phyloP scores from a whole-genome alignment of 2,329 filamentous ascomycete genomes.

The Chrysosphaeria jannelii region DNA sequence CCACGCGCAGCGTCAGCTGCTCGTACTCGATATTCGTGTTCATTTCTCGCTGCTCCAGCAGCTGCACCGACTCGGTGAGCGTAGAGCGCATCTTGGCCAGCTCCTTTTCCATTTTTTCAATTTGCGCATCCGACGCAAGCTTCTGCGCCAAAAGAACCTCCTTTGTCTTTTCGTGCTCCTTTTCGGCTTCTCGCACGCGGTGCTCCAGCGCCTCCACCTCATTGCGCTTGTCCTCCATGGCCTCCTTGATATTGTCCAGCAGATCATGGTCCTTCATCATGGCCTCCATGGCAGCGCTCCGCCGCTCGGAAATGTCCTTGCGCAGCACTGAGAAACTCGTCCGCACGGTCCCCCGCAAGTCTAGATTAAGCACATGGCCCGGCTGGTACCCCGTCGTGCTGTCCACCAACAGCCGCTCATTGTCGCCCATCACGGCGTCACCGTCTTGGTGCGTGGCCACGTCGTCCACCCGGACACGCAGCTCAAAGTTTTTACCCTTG shows the following conservation, averaged over 20 bases:
- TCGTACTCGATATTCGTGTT: constrained; percentile 95
- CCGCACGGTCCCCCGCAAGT: constrained; percentile 60
- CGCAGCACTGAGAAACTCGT: constrained; percentile 46
- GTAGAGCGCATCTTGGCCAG: constrained; percentile 72
- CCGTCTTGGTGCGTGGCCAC: constrained; percentile 13
- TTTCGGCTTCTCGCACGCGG: constrained; percentile 59
- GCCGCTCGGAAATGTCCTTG: constrained; percentile 76
- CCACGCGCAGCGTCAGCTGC: constrained; percentile 60
- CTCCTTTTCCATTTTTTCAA: constrained; percentile 97
- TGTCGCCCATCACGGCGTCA: not conserved
- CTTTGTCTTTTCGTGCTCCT: constrained; percentile 81
- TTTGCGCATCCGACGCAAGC: constrained; percentile 67
- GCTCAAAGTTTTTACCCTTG: constrained; percentile 58
- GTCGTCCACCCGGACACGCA: constrained; percentile 55
- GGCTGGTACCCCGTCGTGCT: constrained; percentile 54
- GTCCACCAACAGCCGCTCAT: not conserved
- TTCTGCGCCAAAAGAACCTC: constrained; percentile 69
- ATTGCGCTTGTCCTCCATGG: constrained; percentile 78
- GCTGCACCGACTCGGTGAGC: constrained; percentile 58
- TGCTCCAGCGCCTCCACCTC: constrained; percentile 85
- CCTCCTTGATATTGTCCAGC: constrained; percentile 81
- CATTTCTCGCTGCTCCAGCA: constrained; percentile 88
- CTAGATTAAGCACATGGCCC: constrained; percentile 61
- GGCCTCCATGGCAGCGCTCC: constrained; percentile 52
- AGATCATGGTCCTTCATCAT: constrained; percentile 90